Evolutionary conservation across 176 grass and related monocot species (phyloP), one percentile per base, ranked within the genome.

Genomic region (Carex cristatella): DNA sequence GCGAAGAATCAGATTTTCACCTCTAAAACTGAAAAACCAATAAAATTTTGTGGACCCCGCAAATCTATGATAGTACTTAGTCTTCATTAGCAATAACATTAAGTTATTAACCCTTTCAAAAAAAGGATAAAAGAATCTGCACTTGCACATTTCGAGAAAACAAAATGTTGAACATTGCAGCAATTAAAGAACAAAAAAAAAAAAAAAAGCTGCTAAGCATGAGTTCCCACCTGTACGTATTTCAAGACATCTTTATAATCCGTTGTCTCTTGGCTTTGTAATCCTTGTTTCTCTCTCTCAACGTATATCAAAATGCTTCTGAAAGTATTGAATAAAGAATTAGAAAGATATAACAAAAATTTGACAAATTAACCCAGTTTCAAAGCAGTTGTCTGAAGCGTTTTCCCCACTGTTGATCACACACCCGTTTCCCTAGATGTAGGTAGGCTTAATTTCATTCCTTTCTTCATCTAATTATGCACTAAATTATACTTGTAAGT

Each of bases 341-440:
- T 30, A 75, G n/a, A 27, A 75, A 77, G 72, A 77, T 77, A 78
- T 2, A 78, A 78, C 0, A 56, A 16, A 69, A 38, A 16, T 7
- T 69, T 65, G 31, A 38, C 32, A 35, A 38, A 69, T 69, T 27
- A 42, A 75, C 53, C 51, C 49, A 78, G 73, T 78, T 78, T 78
- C 73, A 53, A 78, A 31, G 73, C 51, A 78, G 28, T 57, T 78
- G 73, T 78, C 51, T 78, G 11, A 54, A 3, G 73, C 73, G 49
- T 78, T 78, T 23, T 28, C 15, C 73, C 73, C 73, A 78, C 49
- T 78, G 73, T 78, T 56, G 73, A 57, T 78, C 49, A 32, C 12
- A 78, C 48, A 55, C 49, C 73, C 73, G 51, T 31, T 78, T 78
- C 27, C 73, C 73, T 57, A 78, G 49, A 78, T 33, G 73, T 56